phyloP scores from a whole-genome alignment of 139 green algal genomes.

The Gonium pectorale region DNA sequence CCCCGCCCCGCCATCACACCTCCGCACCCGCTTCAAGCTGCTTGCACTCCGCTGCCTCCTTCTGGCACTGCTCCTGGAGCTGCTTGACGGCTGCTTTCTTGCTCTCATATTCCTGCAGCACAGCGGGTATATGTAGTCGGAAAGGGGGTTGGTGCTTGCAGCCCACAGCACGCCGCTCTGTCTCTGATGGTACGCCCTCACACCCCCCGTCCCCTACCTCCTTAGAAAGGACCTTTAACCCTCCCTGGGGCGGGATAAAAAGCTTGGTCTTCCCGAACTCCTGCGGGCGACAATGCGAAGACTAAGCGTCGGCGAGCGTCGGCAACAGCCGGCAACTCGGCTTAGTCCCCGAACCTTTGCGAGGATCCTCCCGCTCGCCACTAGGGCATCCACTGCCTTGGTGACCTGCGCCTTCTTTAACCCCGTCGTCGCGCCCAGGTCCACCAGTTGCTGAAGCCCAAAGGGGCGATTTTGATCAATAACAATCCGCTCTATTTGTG shows the following conservation, averaged over 20 bases:
- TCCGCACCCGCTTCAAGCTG: conserved; percentile 46
- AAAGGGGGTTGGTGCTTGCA: too few relatives aligned
- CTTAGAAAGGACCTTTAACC: conserved; percentile 58
- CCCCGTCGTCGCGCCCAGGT: conserved; percentile 15
- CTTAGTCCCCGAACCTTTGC: too few relatives aligned
- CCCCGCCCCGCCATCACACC: too few relatives aligned
- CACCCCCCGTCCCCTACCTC: conserved; percentile 67
- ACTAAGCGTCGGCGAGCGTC: too few relatives aligned
- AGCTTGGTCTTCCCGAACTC: conserved; percentile 89
- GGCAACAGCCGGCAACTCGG: too few relatives aligned
- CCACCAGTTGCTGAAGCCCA: conserved; percentile 29
- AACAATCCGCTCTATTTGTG: conserved; percentile 7
- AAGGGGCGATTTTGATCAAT: conserved; percentile 11
- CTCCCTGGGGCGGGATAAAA: conserved; percentile 77
- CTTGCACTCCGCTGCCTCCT: conserved; percentile 23
- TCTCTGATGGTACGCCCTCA: too few relatives aligned
- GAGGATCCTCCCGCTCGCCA: neutral
- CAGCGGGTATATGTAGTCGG: too few relatives aligned
- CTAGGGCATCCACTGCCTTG: conserved; percentile 38
- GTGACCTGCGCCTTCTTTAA: conserved; percentile 44
- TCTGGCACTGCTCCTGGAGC: conserved; percentile 40
- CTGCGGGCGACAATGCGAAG: conserved; percentile 41
- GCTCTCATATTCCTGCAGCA: conserved; percentile 62
- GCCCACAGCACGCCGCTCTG: too few relatives aligned
- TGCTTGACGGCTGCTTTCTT: conserved; percentile 44